A percentile compares a stretch with the other conserved stretches of the same genome.
phyloP scores from a whole-genome alignment of 2,329 filamentous ascomycete genomes.

The Didymellaceae sp. region DNA sequence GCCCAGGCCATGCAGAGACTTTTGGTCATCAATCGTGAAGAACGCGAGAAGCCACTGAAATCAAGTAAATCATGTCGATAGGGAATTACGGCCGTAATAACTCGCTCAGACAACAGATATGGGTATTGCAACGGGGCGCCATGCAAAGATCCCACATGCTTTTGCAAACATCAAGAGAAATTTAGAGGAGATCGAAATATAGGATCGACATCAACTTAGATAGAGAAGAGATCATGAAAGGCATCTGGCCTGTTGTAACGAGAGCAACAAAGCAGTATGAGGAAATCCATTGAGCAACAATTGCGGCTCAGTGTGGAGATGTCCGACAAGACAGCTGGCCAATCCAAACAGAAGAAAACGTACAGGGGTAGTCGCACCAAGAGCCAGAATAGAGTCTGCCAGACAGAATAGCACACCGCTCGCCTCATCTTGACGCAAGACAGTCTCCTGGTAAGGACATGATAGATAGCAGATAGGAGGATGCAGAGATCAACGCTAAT shows the following conservation, averaged over 20 bases:
- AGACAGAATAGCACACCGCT: slow-evolving; percentile 26
- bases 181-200: slow-evolving; percentile 22
- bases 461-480: slow-evolving; percentile 42
- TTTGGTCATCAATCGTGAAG: slow-evolving; percentile 9
- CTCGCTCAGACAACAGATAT: slow-evolving; percentile 18
- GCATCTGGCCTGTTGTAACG: slow-evolving; percentile 8
- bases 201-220: slow-evolving; percentile 19
- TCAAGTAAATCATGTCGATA: slow-evolving; percentile 13
- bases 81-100: slow-evolving; percentile 16
- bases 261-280: slow-evolving; percentile 25
- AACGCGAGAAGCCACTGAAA: slow-evolving; percentile 6
- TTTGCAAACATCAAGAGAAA: slow-evolving; percentile 27
- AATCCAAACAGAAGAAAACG: slow-evolving; percentile 21
- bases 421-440: slow-evolving; percentile 37
- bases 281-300: slow-evolving; percentile 37
- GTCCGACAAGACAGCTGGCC: slow-evolving; percentile 29
- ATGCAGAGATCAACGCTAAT: slow-evolving; percentile 44
- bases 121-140: slow-evolving; percentile 20
- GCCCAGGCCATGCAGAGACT: background rate
- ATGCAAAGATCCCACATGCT: slow-evolving; percentile 18
- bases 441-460: slow-evolving; percentile 38
- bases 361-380: slow-evolving; percentile 37
- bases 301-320: slow-evolving; percentile 29
- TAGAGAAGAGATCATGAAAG: slow-evolving; percentile 17
- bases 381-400: slow-evolving; percentile 24